Base-by-base conservation (phyloP, 164 flowering plant genomes). In the Aristolochia fimbriata region DNA sequence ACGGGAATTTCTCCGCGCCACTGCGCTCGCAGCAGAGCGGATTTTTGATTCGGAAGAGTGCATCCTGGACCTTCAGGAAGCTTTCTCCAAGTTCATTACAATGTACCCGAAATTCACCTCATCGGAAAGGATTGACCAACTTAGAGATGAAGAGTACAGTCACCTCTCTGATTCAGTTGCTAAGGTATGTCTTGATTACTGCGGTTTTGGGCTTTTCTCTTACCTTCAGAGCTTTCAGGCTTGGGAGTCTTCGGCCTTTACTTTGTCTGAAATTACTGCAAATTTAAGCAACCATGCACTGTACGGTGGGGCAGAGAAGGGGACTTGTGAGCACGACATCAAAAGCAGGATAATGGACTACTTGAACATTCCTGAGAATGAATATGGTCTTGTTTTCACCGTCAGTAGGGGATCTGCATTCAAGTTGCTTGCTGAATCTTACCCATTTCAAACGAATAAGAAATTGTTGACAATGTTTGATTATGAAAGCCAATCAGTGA, bases 121-220 rank as follows among this genome's bases (percentile, higher is more conserved):
- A 8, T 66, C 88, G 0, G 88, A 85, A 74, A 80, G 65, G 81
- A 77, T 83, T 31, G 91, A 85, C 59, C 85, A 81, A 62, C 56
- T 85, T 66, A 66, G 91, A 27, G 64, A 65, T n/a, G 76, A 81
- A 16, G 91, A 83, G 58, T 83, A 85, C 48, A 64, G 60, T 8
- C 84, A 85, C 57, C 71, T 84, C 11, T 77, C 76, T 1, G 80
- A 66, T 33, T 4, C 41, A 21, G 55, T 24, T 33, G 62, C 82
- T 11, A 82, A 77, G 81, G 85, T 82, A 69, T 86, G 96, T 67
- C 83, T 88, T 43, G 96, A 88, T 64, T 88, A 88, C 70, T 78
- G 82, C 73, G 96, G 97, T 30, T 79, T 75, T 74, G 94, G 96
- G 15, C 73, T 91, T 41, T 91, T 86, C 70, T 91, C 96, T 25